phyloP scores from a whole-genome alignment of 345 rosid species.

The Brassica carinata region DNA sequence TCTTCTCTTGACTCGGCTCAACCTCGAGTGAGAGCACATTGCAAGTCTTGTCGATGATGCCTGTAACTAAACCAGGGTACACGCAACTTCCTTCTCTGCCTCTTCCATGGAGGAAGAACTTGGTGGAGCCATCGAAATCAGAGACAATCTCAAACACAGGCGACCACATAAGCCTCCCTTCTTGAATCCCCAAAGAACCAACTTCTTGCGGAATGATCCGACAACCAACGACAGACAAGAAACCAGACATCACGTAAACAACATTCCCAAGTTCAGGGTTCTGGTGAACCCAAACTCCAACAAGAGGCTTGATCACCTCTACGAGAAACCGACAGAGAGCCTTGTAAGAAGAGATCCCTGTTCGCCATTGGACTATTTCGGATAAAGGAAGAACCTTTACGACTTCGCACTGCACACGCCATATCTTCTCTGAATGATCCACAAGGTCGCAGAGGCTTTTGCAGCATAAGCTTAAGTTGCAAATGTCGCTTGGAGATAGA shows the following conservation, averaged over 20 bases:
- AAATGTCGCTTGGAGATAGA: slow-evolving; percentile 62
- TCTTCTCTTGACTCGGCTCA: slow-evolving; percentile 55
- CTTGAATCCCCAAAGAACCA: slow-evolving; percentile 62
- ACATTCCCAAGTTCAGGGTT: slow-evolving; percentile 91
- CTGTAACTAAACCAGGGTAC: slow-evolving; percentile 63
- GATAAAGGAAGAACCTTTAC: slow-evolving; percentile 49
- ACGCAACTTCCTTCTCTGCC: slow-evolving; percentile 53
- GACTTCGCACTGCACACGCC: slow-evolving; percentile 48
- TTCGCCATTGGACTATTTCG: slow-evolving; percentile 70
- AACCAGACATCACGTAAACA: slow-evolving; percentile 83
- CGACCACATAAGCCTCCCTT: slow-evolving; percentile 74
- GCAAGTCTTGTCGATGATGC: slow-evolving; percentile 58
- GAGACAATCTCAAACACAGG: slow-evolving; percentile 77
- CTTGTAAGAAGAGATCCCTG: slow-evolving; percentile 64
- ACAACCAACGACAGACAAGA: slow-evolving; percentile 77
- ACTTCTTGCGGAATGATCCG: slow-evolving; percentile 74
- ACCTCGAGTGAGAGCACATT: slow-evolving; percentile 78
- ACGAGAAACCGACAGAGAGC: slow-evolving; percentile 65
- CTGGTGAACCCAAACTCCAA: slow-evolving; percentile 90
- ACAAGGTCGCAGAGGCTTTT: slow-evolving; percentile 46
- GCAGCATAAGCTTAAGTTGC: slow-evolving; percentile 65
- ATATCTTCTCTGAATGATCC: slow-evolving; percentile 38
- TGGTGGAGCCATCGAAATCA: slow-evolving; percentile 54
- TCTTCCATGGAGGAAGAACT: slow-evolving; percentile 73
- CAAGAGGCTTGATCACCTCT: slow-evolving; percentile 59